Conservation (phyloP, 1,139 yeast species). For the Saccharomycopsis hybrid region DNA sequence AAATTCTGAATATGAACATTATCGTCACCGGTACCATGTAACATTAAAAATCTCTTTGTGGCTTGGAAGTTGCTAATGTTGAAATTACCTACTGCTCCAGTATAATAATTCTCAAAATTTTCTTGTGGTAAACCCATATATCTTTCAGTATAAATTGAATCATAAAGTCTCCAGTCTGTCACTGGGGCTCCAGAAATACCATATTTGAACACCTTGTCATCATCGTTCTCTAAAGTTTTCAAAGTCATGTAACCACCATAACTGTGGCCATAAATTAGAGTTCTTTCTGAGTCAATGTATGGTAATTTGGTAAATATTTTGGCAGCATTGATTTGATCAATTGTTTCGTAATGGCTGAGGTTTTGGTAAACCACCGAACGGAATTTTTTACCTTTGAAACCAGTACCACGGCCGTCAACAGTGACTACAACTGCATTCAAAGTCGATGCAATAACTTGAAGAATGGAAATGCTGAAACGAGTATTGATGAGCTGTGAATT, state of each 20-base stretch:
- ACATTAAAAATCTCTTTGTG: conserved; percentile 55
- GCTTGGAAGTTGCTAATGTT: conserved; percentile 37
- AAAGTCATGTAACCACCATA: conserved; percentile 76
- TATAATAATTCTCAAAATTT: conserved; percentile 50
- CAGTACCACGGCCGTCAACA: conserved; percentile 82
- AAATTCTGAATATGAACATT: conserved; percentile 76
- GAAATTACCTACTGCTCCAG: conserved; percentile 45
- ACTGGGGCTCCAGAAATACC: conserved; percentile 81
- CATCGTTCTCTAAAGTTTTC: conserved; percentile 64
- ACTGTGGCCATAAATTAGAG: conserved; percentile 83
- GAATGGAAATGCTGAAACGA: conserved; percentile 48
- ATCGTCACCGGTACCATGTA: conserved; percentile 82
- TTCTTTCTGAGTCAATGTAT: conserved; percentile 51
- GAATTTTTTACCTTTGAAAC: conserved; percentile 53
- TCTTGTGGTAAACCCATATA: conserved; percentile 67
- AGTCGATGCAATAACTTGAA: conserved; percentile 62
- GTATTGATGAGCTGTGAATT: conserved; percentile 64
- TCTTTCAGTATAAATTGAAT: conserved; percentile 72
- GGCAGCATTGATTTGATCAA: conserved; percentile 68
- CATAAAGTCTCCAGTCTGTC: conserved; percentile 70
- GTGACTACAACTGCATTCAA: conserved; percentile 68
- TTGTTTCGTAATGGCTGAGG: conserved; percentile 61
- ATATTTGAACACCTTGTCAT: conserved; percentile 52
- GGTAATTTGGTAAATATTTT: conserved; percentile 42
- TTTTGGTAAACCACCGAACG: conserved; percentile 60